phyloP scores from a whole-genome alignment of 1,284 basidiomycete genomes.

The Veloboletus limbatus region DNA sequence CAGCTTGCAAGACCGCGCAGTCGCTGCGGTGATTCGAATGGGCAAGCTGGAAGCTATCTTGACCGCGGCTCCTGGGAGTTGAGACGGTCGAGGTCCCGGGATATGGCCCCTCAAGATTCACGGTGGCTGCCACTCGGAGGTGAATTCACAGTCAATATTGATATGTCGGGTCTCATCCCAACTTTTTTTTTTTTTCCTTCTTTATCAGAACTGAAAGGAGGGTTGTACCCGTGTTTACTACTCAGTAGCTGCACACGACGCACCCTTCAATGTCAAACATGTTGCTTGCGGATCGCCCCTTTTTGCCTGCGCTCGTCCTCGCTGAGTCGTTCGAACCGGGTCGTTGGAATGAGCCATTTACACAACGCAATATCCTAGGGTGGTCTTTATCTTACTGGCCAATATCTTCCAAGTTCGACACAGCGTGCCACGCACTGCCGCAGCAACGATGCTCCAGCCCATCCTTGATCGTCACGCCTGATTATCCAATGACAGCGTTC shows the following conservation, averaged over 20 bases:
- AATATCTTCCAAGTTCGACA: conserved; percentile 59
- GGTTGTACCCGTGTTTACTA: conserved; percentile 4
- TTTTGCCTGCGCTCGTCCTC: conserved; percentile 64
- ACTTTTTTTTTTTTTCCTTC: conserved; percentile 1
- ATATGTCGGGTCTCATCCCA: no score
- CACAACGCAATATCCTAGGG: background rate
- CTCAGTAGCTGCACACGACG: conserved; percentile 2
- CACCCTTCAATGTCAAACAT: conserved; percentile 54
- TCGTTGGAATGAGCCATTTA: conserved; percentile 18
- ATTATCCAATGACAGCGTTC: conserved; percentile 62
- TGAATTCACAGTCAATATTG: no score
- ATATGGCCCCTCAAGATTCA: conserved; percentile 49
- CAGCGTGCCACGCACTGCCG: conserved; percentile 64
- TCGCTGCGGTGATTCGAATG: conserved; percentile 6
- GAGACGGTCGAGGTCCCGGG: conserved; percentile 38
- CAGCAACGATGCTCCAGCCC: conserved; percentile 47
- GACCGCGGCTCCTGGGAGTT: conserved; percentile 48
- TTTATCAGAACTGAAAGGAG: conserved; percentile 59
- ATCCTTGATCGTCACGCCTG: conserved; percentile 54
- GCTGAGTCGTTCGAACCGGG: conserved; percentile 59
- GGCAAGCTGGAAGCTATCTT: conserved; percentile 45
- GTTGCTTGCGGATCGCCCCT: conserved; percentile 67
- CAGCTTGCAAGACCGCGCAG: background rate
- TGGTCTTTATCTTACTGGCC: no score
- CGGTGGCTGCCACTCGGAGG: conserved; percentile 58